Percentiles rank a stretch among this genome's conserved stretches.
Conservation (phyloP, 371 early-diverging fungal genomes). For the Batkoa obscura region DNA sequence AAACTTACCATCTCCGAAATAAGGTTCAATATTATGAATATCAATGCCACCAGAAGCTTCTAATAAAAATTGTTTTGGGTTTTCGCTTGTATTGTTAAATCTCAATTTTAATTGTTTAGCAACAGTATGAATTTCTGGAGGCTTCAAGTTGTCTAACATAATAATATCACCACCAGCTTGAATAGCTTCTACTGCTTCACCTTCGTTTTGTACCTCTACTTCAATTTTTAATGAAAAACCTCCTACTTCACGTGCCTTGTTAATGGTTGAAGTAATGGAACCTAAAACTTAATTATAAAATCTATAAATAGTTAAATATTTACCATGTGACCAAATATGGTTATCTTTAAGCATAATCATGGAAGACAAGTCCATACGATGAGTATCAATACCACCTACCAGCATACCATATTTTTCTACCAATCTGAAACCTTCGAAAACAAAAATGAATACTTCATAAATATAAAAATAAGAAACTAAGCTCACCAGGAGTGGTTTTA, state of each 20-base stretch:
- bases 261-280: constrained; percentile 77
- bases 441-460: background rate
- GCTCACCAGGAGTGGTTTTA: constrained; percentile 89
- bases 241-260: constrained; percentile 54
- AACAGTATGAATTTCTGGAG: constrained; percentile 34
- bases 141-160: constrained; percentile 74
- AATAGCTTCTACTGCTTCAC: constrained; percentile 92
- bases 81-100: constrained; percentile 16
- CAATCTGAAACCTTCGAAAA: constrained; percentile 59
- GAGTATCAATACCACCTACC: constrained; percentile 91
- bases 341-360: constrained; percentile 99
- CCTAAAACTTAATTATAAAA: constrained; percentile 19
- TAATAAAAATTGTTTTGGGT: constrained; percentile 37
- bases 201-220: constrained; percentile 82
- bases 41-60: constrained; percentile 94
- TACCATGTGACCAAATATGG: constrained; percentile 86
- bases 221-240: constrained; percentile 93
- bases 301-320: background rate
- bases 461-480: too few relatives aligned
- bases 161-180: constrained; percentile 90
- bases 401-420: constrained; percentile 96
- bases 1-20: constrained; percentile 55
- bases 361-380: constrained; percentile 87
- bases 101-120: constrained; percentile 53
- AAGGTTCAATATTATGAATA: constrained; percentile 56